Percentiles rank a stretch among this genome's conserved stretches.
phyloP scores from a whole-genome alignment of 2,329 filamentous ascomycete species.

The Diaporthe ilicicola region DNA sequence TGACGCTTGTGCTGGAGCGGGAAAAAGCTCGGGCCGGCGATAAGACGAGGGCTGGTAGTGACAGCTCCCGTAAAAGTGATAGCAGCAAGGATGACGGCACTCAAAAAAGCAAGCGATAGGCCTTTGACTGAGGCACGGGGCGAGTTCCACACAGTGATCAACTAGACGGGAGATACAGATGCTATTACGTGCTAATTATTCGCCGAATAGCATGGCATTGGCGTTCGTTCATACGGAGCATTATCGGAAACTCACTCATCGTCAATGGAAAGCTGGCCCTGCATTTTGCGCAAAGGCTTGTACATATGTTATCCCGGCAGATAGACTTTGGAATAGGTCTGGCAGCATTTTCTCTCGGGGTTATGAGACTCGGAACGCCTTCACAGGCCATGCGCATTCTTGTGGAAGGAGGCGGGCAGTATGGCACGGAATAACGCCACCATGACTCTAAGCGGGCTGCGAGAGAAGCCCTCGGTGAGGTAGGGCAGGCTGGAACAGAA shows the following conservation, averaged over 20 bases:
- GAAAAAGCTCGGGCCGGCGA: conserved; percentile 52
- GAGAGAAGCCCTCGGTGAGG: not conserved
- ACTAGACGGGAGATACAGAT: not conserved
- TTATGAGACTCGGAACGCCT: not conserved
- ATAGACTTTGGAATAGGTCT: not conserved
- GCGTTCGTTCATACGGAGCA: not conserved
- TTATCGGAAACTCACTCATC: not conserved
- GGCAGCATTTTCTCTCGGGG: not conserved
- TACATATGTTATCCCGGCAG: not conserved
- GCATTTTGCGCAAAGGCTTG: not conserved
- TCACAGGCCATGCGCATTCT: not conserved
- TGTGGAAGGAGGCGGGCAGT: not conserved
- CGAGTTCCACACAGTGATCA: not conserved
- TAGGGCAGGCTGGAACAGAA: not conserved
- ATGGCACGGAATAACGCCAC: not conserved
- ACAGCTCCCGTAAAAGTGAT: conserved; percentile 6
- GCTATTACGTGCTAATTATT: not conserved
- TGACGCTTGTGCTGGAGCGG: conserved; percentile 65
- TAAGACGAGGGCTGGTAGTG: conserved; percentile 39
- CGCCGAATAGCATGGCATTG: not conserved
- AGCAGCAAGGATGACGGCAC: conserved; percentile 1
- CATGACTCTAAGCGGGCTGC: not conserved
- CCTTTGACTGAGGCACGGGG: not conserved
- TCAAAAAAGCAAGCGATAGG: conserved; percentile 3
- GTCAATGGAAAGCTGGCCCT: not conserved